Evolutionary conservation across 257 asterid species (phyloP), one percentile per base, ranked within the genome.

Genomic region (Plantago elongata): DNA sequence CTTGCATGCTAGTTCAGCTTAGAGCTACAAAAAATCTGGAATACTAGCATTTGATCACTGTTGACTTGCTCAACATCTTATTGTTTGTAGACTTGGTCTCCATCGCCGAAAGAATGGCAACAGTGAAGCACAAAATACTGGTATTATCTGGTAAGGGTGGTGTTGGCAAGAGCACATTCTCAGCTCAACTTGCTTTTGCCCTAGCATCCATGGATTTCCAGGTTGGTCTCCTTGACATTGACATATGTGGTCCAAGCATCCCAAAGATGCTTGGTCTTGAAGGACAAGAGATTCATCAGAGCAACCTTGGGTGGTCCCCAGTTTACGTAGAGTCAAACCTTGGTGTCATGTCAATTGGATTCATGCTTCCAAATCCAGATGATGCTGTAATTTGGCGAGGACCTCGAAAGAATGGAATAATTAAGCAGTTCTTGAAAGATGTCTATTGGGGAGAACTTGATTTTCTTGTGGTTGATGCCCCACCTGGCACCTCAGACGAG

Each of bases 401-500:
- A 0, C 96, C 98, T 7, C 93, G 91, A 43, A 90, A 90, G 76
- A 85, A 80, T 16, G 94, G 86, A 45, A 73, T 88, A 30, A 90
- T 85, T 67, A 88, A 82, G 74, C 95, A 88, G 62, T 90, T 90
- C 61, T 65, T 85, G 37, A 88, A 82, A 80, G 98, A 90, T 50
- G 96, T 90, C 11, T 51, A 85, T 9, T 88, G 94, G 99, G 94
- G 95, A 1, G 97, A 87, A 57, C 96, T 92, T 9, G 96, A 92
- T 75, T 92, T 89, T 71, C 88, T 92, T 7, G 72, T 86, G 51
- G 95, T 92, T 17, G 99, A 92, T 73, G 95, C 99, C 14, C 95
- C 97, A 9, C 97, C 97, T 11, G 99, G 99, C 22, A 92, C 97
- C 54, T 92, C 99, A 4, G 97, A 92, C 17, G 95, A 89, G 78